Evolutionary conservation across 1,284 basidiomycete species (phyloP), one percentile per base, ranked within the genome.

Genomic region (Phylloboletellus chloephorus): DNA sequence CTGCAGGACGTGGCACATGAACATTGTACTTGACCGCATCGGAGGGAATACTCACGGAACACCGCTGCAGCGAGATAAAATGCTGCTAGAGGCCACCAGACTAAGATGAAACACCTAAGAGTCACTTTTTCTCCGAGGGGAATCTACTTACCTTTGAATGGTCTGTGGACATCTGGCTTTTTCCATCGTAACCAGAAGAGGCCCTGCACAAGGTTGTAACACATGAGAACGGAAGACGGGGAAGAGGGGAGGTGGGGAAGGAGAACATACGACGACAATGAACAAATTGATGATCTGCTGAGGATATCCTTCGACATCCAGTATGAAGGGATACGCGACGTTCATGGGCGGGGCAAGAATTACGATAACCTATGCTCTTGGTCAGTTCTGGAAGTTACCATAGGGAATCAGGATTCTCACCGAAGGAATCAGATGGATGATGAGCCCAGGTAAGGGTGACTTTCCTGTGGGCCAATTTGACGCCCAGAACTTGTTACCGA

Each of bases 251-350:
- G 21, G 6, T 0, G 13, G n/a, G 7, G 13, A 4, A 8, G 5
- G 15, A 16, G 7, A 5, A 46, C 61, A 1, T 46, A 75, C 76
- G 13, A 73, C 32, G 28, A 78, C 68, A 39, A 81, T 68, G 47
- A 76, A 74, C 3, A 79, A 54, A 53, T 76, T 73, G 50, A 79
- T 71, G 30, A 78, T 74, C 43, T 79, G 75, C 28, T 24, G 35
- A 7, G 78, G 78, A 50, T 81, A 81, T 5, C 74, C 73, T 50
- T 76, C 66, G 3, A 81, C 61, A 42, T 80, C 74, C 1, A 81
- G 58, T 39, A 78, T 76, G 41, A 77, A 75, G 0, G 72, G 69
- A 46, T 74, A 78, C 0, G 61, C 73, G 2, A 73, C 61, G 2
- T 52, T 46, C 6, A 67, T 64, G 1, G 74, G 73, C 0, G 72